Evolutionary conservation across 2,329 filamentous ascomycete genomes (phyloP).

Genomic region (Leptodontidium sp.): DNA sequence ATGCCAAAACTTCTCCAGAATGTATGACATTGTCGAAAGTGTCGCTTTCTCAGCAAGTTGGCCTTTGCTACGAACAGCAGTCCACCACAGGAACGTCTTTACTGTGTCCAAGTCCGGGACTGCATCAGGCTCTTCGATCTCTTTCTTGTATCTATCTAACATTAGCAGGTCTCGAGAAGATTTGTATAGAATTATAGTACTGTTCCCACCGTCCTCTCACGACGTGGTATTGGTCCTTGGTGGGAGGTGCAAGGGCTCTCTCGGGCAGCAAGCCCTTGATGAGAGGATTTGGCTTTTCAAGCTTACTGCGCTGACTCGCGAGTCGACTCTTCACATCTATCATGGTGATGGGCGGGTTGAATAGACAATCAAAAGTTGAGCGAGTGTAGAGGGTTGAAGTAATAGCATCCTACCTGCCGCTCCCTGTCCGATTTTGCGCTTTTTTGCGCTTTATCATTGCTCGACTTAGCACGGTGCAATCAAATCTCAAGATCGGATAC

Average conservation of each 20-base stretch:
- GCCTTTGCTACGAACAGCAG: not conserved
- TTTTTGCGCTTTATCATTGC: too few relatives aligned
- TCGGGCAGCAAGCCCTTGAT: not conserved
- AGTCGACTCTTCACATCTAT: not conserved
- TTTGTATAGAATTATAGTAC: not conserved
- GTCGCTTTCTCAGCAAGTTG: not conserved
- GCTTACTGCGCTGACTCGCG: not conserved
- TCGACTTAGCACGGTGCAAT: not conserved
- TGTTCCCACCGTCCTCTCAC: not conserved
- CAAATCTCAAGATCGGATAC: not conserved
- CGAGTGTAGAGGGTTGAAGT: not conserved
- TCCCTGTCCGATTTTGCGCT: too few relatives aligned
- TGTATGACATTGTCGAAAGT: not conserved
- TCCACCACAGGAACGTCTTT: not conserved
- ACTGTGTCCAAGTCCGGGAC: not conserved
- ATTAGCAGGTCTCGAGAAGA: not conserved
- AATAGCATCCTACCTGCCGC: not conserved
- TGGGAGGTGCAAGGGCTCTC: not conserved
- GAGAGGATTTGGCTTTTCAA: not conserved
- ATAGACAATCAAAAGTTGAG: not conserved
- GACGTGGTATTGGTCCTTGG: not conserved
- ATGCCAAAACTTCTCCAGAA: not conserved
- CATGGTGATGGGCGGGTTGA: not conserved
- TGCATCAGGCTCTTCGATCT: not conserved
- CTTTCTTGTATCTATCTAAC: not conserved